A percentile compares a stretch with the other conserved stretches of the same genome.
phyloP scores from a whole-genome alignment of 768 basidiomycete genomes.

The Boletus tomentosulus region DNA sequence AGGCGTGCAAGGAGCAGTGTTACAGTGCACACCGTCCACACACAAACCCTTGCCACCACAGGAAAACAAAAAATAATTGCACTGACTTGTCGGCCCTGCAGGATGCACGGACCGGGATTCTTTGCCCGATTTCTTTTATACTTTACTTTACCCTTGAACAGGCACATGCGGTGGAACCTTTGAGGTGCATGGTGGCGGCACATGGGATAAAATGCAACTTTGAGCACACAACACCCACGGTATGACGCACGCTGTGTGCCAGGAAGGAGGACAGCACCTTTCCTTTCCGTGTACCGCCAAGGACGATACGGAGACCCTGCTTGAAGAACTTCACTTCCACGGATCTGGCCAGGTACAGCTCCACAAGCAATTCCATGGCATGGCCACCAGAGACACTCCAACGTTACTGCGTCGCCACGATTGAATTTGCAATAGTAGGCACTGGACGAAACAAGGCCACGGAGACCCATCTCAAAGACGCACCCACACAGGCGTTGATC shows the following conservation, averaged over 20 bases:
- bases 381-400: slow-evolving; percentile 8
- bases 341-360: slow-evolving; percentile 16
- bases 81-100: neutral
- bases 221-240: slow-evolving; percentile 8
- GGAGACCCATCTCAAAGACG: slow-evolving; percentile 20
- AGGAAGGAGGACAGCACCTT: neutral
- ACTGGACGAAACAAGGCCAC: slow-evolving; percentile 22
- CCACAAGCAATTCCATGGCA: slow-evolving; percentile 15
- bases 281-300: slow-evolving; percentile 1
- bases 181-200: slow-evolving; percentile 2
- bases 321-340: slow-evolving; percentile 12
- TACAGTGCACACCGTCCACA: neutral
- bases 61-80: neutral
- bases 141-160: neutral
- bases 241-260: slow-evolving; percentile 16
- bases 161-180: slow-evolving; percentile 7
- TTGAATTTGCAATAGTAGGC: slow-evolving; percentile 21
- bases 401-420: slow-evolving; percentile 16
- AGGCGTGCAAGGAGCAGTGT: neutral
- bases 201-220: slow-evolving; percentile 12
- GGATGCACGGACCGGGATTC: slow-evolving; percentile 6
- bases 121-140: neutral
- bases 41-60: neutral
- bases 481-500: slow-evolving; percentile 24
- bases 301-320: slow-evolving; percentile 18